Conservation (phyloP, 139 green algal genomes). For the Tetradesmus lagerheimii region DNA sequence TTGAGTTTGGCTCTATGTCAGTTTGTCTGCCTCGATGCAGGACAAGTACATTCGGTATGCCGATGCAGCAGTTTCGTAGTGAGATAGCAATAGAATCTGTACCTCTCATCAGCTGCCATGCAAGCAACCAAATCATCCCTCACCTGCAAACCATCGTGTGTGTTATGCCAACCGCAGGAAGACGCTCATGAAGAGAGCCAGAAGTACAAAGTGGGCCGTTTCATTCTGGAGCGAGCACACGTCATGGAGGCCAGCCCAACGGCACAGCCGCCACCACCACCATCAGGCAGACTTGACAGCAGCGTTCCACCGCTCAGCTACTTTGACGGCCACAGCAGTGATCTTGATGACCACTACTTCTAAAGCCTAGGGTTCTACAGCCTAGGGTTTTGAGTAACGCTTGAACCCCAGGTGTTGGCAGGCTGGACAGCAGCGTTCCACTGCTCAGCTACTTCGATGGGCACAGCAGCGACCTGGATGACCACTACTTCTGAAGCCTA, state of each 20-base stretch:
- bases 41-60: too few species aligned
- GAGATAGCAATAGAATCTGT: too few species aligned
- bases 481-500: constrained; percentile 13
- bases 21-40: too few species aligned
- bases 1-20: too few species aligned
- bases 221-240: constrained; percentile 87
- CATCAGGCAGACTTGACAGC: not conserved
- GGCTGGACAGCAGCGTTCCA: not conserved
- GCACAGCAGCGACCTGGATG: constrained; percentile 16
- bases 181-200: constrained; percentile 84
- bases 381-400: too few species aligned
- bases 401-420: not conserved
- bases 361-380: not conserved
- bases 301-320: not conserved
- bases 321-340: constrained; percentile 5
- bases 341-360: constrained; percentile 19
- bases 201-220: constrained; percentile 94
- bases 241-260: constrained; percentile 45
- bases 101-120: too few species aligned
- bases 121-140: too few species aligned
- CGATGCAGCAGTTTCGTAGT: too few species aligned
- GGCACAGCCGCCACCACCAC: not conserved
- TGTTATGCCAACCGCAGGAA: constrained; percentile 56
- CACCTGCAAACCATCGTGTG: too few species aligned
- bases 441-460: not conserved